phyloP scores from a whole-genome alignment of 2,329 filamentous ascomycete genomes.

The Paraconiothyrium brasiliense region DNA sequence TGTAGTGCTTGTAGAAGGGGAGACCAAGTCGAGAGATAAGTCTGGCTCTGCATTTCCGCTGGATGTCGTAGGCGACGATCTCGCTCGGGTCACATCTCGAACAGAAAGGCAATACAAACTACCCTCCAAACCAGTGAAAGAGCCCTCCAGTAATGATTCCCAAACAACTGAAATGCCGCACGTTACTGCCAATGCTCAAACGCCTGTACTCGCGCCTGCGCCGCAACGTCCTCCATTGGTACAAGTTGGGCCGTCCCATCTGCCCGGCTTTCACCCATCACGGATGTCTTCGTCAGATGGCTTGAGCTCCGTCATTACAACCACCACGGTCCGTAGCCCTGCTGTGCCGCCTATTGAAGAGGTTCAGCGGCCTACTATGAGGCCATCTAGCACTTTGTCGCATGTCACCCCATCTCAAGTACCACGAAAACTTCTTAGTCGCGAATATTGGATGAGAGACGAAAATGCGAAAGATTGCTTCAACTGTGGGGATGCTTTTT shows the following conservation, averaged over 20 bases:
- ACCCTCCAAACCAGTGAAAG: constrained; percentile 28
- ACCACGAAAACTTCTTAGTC: constrained; percentile 86
- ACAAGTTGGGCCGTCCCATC: constrained; percentile 56
- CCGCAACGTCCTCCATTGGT: constrained; percentile 53
- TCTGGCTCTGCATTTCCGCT: constrained; percentile 32
- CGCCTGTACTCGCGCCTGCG: constrained; percentile 37
- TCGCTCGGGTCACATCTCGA: constrained; percentile 33
- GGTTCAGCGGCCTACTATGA: constrained; percentile 32
- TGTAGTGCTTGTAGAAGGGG: constrained; percentile 36
- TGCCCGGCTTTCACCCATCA: constrained; percentile 59
- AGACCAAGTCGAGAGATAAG: constrained; percentile 32
- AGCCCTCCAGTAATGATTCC: constrained; percentile 35
- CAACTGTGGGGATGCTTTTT: constrained; percentile 87
- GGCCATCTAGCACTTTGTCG: constrained; percentile 52
- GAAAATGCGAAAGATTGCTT: constrained; percentile 99
- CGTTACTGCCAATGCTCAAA: constrained; percentile 32
- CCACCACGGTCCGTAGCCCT: constrained; percentile 44
- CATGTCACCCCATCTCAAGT: constrained; percentile 64
- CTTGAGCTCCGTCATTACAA: constrained; percentile 48
- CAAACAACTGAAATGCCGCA: constrained; percentile 34
- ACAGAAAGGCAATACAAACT: constrained; percentile 36
- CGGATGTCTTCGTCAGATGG: constrained; percentile 58
- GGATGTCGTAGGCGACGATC: constrained; percentile 35
- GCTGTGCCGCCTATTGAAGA: constrained; percentile 44
- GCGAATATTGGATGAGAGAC: constrained; percentile 99